Percentiles rank a stretch among this genome's conserved stretches.
phyloP scores from a whole-genome alignment of 345 rosid species.

The Populus ilicifolia region DNA sequence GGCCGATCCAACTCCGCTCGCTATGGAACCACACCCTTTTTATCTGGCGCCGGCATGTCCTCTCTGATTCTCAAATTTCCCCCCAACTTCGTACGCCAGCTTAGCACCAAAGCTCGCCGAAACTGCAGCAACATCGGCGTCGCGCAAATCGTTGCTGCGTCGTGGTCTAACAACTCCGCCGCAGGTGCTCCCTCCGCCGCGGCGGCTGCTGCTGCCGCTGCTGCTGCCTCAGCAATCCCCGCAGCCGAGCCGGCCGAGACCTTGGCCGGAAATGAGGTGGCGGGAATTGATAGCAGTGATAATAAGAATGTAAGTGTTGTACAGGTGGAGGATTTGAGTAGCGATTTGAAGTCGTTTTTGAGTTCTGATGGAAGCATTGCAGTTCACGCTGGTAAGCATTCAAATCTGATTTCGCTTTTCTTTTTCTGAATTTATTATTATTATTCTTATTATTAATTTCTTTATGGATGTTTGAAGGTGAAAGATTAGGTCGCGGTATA shows the following conservation, averaged over 20 bases:
- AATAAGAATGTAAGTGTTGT: constrained; percentile 16
- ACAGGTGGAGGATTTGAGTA: constrained; percentile 44
- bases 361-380: constrained; percentile 82
- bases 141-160: constrained; percentile 95
- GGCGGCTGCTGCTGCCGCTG: constrained; percentile 40
- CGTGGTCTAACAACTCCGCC: constrained; percentile 71
- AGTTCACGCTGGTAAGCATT: constrained; percentile 79
- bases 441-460: neutral
- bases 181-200: constrained; percentile 48
- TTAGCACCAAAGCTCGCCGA: constrained; percentile 88
- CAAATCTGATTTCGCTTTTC: neutral
- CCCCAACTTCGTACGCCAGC: constrained; percentile 95
- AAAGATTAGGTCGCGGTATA: constrained; percentile 90
- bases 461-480: constrained; percentile 44
- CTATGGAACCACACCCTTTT: constrained; percentile 5
- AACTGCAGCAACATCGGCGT: constrained; percentile 99
- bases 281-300: constrained; percentile 17
- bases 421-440: neutral
- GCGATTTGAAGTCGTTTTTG: constrained; percentile 48
- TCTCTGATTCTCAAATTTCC: constrained; percentile 81
- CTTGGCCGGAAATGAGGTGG: constrained; percentile 30
- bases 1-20: constrained; percentile 17
- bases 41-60: constrained; percentile 39
- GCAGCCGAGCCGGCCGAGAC: constrained; percentile 39
- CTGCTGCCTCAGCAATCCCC: constrained; percentile 42